These are phyloP conservation scores for Casaregolazyma lundiana DNA, from an alignment of 1,139 yeast species.

Conservation along the genomic window DNA sequence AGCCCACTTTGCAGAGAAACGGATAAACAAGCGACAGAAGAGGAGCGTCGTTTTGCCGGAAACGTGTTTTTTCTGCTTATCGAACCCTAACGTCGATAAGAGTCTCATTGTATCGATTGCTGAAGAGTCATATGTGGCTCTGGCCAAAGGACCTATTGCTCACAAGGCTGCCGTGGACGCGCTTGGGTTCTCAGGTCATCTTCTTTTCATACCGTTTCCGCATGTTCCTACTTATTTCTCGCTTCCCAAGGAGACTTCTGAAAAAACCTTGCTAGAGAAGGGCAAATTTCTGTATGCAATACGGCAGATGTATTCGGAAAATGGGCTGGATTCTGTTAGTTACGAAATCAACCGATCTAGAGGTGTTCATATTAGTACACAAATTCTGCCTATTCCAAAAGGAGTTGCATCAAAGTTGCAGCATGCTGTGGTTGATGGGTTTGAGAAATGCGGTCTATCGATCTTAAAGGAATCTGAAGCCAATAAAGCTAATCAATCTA, in stretches of 20 bases:
- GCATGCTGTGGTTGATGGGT: conserved; percentile 21
- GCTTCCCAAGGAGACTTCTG: conserved; percentile 14
- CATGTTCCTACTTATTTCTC: conserved; percentile 50
- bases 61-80: conserved; percentile 74
- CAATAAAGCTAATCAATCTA: conserved; percentile 1
- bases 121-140: conserved; percentile 58
- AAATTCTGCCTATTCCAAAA: conserved; percentile 30
- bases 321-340: conserved; percentile 22
- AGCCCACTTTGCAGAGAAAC: not conserved
- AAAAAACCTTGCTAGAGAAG: conserved; percentile 19
- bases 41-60: conserved; percentile 15
- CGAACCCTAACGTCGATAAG: conserved; percentile 72
- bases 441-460: conserved; percentile 17
- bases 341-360: conserved; percentile 31
- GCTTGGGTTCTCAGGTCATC: conserved; percentile 68
- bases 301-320: conserved; percentile 22
- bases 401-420: conserved; percentile 16
- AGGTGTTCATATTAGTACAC: conserved; percentile 36
- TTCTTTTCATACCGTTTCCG: conserved; percentile 73
- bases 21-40: conserved; percentile 1
- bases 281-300: conserved; percentile 24
- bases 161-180: conserved; percentile 32
- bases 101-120: conserved; percentile 82
- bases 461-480: conserved; percentile 6
- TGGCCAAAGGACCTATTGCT: conserved; percentile 85